These are phyloP conservation scores for Coemansia sp. DNA, from an alignment of 192 early-diverging fungal species.

Conservation along the genomic window DNA sequence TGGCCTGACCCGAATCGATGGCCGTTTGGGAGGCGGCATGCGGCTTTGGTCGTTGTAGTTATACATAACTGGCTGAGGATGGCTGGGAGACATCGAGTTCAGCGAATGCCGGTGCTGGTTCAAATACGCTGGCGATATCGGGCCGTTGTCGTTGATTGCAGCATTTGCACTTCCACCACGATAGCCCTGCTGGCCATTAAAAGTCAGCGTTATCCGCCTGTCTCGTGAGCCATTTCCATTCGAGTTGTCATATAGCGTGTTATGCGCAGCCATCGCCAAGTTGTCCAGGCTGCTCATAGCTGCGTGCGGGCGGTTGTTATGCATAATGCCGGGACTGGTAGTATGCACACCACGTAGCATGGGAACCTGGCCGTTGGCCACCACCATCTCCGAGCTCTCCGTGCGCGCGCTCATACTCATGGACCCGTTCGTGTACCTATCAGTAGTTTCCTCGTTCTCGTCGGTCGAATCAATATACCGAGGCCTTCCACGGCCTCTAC, in stretches of 20 bases:
- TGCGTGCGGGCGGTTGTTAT: not conserved
- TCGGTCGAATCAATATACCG: slow-evolving; percentile 12
- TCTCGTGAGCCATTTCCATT: not conserved
- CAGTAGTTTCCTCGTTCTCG: slow-evolving; percentile 7
- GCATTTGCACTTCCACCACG: not conserved
- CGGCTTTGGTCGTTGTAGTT: not conserved
- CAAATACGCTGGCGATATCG: slow-evolving; percentile 10
- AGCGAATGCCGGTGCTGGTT: slow-evolving; percentile 11
- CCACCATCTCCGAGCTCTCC: slow-evolving; percentile 9
- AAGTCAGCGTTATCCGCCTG: slow-evolving; percentile 5
- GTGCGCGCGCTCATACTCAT: slow-evolving; percentile 1
- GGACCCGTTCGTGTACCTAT: slow-evolving; percentile 3
- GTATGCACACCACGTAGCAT: not conserved
- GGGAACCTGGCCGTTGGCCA: slow-evolving; percentile 10
- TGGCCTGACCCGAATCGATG: slow-evolving; percentile 32
- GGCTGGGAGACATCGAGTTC: not conserved
- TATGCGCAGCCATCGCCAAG: slow-evolving; percentile 4
- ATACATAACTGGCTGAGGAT: not conserved
- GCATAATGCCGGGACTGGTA: not conserved
- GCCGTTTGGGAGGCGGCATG: slow-evolving; percentile 15
- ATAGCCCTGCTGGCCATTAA: slow-evolving; percentile 3
- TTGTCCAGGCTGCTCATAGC: slow-evolving; percentile 6
- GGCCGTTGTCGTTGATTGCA: not conserved
- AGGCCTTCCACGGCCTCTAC: slow-evolving; percentile 4
- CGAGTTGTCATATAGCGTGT: not conserved